A percentile compares a stretch with the other conserved stretches of the same genome.
Evolutionary conservation across 345 rosid species (phyloP).

Genomic region (Balakata baccata): DNA sequence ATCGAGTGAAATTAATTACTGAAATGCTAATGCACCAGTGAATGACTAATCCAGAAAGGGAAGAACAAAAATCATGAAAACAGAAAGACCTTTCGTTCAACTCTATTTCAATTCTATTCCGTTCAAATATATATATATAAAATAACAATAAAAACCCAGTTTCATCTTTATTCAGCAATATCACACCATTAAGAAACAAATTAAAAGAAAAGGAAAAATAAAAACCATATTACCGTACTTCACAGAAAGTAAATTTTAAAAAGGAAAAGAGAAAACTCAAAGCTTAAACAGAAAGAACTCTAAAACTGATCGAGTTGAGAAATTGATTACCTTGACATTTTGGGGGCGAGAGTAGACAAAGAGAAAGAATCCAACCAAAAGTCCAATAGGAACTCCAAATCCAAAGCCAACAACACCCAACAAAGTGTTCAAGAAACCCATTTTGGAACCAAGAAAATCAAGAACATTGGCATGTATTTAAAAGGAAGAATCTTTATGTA

Average conservation of each 20-base stretch:
- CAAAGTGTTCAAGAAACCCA: constrained; percentile 46
- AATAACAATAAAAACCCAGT: not conserved
- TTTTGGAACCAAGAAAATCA: constrained; percentile 9
- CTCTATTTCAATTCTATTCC: not conserved
- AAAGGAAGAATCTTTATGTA: not conserved
- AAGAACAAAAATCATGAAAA: not conserved
- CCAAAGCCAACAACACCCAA: constrained; percentile 63
- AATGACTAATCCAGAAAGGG: not conserved
- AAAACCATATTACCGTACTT: not conserved
- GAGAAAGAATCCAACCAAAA: constrained; percentile 60
- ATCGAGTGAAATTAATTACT: not conserved
- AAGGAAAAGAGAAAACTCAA: not conserved
- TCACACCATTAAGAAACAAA: not conserved
- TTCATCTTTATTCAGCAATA: not conserved
- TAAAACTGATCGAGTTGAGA: no score
- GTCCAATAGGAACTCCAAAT: constrained; percentile 68
- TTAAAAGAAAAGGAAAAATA: not conserved
- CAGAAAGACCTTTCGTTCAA: not conserved
- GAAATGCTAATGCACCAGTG: not conserved
- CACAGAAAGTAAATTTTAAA: not conserved
- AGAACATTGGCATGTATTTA: not conserved
- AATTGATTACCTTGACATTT: constrained; percentile 44
- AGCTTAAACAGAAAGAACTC: not conserved
- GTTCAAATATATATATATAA: no score
- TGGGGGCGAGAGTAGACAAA: constrained; percentile 61